These are phyloP conservation scores for Teunomyces pallodes DNA, from an alignment of 805 yeast species.

Conservation along the genomic window DNA sequence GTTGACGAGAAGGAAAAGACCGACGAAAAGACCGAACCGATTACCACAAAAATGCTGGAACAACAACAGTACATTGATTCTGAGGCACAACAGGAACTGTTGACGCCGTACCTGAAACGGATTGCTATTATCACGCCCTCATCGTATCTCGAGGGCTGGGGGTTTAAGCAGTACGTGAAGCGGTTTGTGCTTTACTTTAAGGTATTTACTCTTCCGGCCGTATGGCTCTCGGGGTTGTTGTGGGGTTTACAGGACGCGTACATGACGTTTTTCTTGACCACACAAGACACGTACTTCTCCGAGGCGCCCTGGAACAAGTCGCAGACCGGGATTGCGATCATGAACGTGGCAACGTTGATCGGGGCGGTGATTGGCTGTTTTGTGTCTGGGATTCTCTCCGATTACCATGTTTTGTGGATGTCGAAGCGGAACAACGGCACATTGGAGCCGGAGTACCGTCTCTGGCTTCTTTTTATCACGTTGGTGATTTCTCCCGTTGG, in stretches of 20 bases:
- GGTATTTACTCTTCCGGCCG: conserved; percentile 37
- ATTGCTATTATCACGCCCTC: conserved; percentile 35
- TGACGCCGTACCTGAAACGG: conserved; percentile 12
- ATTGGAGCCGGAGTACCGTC: conserved; percentile 37
- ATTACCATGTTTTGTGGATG: conserved; percentile 34
- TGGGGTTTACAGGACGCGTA: conserved; percentile 42
- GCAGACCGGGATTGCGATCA: conserved; percentile 35
- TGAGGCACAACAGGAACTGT: conserved; percentile 9
- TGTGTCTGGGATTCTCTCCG: conserved; percentile 34
- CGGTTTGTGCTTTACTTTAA: conserved; percentile 31
- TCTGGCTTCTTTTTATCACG: conserved; percentile 33
- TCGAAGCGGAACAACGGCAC: conserved; percentile 36
- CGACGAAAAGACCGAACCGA: background rate
- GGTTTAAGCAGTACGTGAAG: conserved; percentile 40
- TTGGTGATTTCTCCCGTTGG: conserved; percentile 36
- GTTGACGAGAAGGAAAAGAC: conserved; percentile 1
- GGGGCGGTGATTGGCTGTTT: conserved; percentile 41
- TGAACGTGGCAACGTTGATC: conserved; percentile 39
- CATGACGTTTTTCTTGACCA: conserved; percentile 38
- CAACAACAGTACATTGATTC: background rate
- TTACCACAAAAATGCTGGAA: conserved; percentile 1
- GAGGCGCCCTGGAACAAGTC: conserved; percentile 35
- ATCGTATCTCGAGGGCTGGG: conserved; percentile 34
- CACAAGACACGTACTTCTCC: conserved; percentile 35
- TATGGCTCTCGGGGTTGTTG: conserved; percentile 34